Evolutionary conservation across 257 asterid genomes (phyloP).

Genomic region (Fraxinus cuspidata): DNA sequence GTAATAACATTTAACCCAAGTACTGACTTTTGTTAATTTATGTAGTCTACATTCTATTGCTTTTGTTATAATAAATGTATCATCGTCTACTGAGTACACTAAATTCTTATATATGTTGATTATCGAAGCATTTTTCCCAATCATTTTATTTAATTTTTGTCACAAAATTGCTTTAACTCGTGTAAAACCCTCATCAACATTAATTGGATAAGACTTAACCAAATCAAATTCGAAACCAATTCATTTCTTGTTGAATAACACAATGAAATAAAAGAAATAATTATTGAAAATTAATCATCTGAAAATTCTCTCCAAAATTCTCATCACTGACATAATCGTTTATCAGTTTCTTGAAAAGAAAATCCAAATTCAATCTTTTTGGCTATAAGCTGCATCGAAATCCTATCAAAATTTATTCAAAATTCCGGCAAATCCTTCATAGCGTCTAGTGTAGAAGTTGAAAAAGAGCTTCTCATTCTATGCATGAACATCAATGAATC

Average conservation of each 20-base stretch:
- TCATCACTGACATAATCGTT: neutral
- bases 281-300: neutral
- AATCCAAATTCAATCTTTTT: neutral
- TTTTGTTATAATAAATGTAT: no score
- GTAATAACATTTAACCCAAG: no score
- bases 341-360: neutral
- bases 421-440: conserved; percentile 25
- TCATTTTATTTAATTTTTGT: no score
- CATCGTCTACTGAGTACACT: no score
- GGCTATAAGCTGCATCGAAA: neutral
- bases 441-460: conserved; percentile 18
- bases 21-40: no score
- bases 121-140: no score
- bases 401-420: neutral
- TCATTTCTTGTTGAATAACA: neutral
- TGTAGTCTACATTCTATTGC: no score
- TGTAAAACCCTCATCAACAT: no score
- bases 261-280: neutral
- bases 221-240: neutral
- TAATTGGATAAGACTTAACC: neutral
- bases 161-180: no score
- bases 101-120: no score
- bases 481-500: conserved; percentile 18
- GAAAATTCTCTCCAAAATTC: neutral
- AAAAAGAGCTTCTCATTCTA: conserved; percentile 7